Evolutionary conservation across 768 basidiomycete species (phyloP).

Genomic region (Favolaschia claudopus): DNA sequence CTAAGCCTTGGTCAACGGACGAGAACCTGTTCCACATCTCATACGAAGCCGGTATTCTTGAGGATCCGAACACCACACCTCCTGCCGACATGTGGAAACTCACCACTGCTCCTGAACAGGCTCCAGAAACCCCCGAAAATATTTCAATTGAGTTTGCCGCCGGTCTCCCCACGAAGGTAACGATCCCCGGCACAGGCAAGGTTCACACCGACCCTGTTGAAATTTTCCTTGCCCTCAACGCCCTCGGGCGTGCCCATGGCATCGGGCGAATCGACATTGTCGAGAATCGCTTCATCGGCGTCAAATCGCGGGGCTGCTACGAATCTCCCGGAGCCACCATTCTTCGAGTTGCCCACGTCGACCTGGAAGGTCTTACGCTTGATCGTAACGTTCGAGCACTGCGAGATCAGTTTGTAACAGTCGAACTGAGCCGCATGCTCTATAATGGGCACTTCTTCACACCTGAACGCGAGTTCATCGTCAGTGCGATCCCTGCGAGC

Average conservation of each 20-base stretch:
- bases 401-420: slow-evolving; percentile 93
- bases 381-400: slow-evolving; percentile 96
- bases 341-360: slow-evolving; percentile 93
- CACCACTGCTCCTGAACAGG: slow-evolving; percentile 81
- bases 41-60: slow-evolving; percentile 98
- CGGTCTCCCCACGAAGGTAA: slow-evolving; percentile 89
- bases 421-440: slow-evolving; percentile 87
- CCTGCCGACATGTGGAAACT: slow-evolving; percentile 99
- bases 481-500: slow-evolving; percentile 88
- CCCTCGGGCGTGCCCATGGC: slow-evolving; percentile 93
- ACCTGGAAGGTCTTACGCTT: slow-evolving; percentile 96
- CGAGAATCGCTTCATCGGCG: slow-evolving; percentile 99
- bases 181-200: slow-evolving; percentile 59
- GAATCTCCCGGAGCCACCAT: slow-evolving; percentile 97
- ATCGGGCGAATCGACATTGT: slow-evolving; percentile 98
- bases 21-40: slow-evolving; percentile 99
- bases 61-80: slow-evolving; percentile 94
- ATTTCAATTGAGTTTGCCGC: slow-evolving; percentile 86
- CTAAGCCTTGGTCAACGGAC: slow-evolving; percentile 99
- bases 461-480: slow-evolving; percentile 97
- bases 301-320: slow-evolving; percentile 99
- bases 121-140: slow-evolving; percentile 79
- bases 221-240: slow-evolving; percentile 90
- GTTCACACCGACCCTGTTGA: slow-evolving; percentile 92
- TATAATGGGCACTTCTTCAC: slow-evolving; percentile 99